Conservation (phyloP, 129 eudicot species). For the Centrapalus pauciflorus region DNA sequence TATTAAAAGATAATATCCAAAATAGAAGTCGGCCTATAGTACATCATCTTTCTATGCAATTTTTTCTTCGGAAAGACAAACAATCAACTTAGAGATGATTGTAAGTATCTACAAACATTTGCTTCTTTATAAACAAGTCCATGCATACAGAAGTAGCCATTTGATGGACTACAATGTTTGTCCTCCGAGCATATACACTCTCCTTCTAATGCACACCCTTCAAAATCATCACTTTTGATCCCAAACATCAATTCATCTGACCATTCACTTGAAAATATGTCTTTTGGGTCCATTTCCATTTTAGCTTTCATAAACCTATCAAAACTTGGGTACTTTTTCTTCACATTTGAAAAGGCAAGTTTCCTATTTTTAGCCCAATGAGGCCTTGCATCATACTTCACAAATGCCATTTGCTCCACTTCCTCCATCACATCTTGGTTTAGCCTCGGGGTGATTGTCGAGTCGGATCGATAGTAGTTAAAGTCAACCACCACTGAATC, state of each 20-base stretch:
- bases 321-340: slow-evolving; percentile 38
- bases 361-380: slow-evolving; percentile 92
- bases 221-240: slow-evolving; percentile 11
- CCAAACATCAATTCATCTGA: slow-evolving; percentile 69
- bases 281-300: slow-evolving; percentile 50
- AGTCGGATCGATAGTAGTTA: slow-evolving; percentile 67
- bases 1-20: too few species aligned
- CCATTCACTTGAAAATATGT: slow-evolving; percentile 71
- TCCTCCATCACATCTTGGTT: slow-evolving; percentile 77
- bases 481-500: slow-evolving; percentile 79
- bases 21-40: too few species aligned
- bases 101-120: slow-evolving; percentile 59
- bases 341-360: slow-evolving; percentile 47
- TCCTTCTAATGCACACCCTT: slow-evolving; percentile 93
- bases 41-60: too few species aligned
- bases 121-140: slow-evolving; percentile 68
- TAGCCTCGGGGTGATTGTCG: slow-evolving; percentile 45
- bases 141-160: slow-evolving; percentile 54
- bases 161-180: slow-evolving; percentile 67
- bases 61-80: too few species aligned
- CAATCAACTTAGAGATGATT: slow-evolving; percentile 20
- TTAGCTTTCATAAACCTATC: slow-evolving; percentile 50
- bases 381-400: slow-evolving; percentile 73
- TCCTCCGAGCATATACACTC: slow-evolving; percentile 68
- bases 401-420: slow-evolving; percentile 82